Base-by-base conservation (phyloP, 176 grass and related monocot genomes). In the Phragmites australis region DNA sequence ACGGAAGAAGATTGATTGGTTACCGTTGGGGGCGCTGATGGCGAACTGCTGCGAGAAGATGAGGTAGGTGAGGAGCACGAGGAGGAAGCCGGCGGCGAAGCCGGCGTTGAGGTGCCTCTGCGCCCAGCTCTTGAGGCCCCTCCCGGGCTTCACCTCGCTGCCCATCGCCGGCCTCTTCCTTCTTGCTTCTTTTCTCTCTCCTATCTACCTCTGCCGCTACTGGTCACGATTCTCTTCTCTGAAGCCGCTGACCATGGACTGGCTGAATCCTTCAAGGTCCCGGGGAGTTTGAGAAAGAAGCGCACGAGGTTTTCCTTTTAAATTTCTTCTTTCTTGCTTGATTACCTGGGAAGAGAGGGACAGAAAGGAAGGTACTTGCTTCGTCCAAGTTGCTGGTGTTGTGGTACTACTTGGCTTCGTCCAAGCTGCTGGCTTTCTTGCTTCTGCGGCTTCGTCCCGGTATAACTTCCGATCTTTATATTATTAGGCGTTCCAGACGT, bases 51-150 rank as follows among this genome's bases (percentile, higher is more conserved):
- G 55, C 25, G 90, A 90, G 48, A 90, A 73, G 41, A 85, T 52
- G 83, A 83, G 40, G 49, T 95, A 95, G 49, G 93, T 90, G 70
- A 94, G 45, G 17, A 95, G 75, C 19, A 95, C 73, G 42, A 95
- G 77, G 78, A 95, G 74, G 77, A 95, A 88, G 3, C 89, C 93
- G 11, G 74, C 63, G 60, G 77, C 68, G 83, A 94, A 94, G 25
- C 84, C 81, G 45, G 79, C 18, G 56, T 85, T 87, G 53, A 90
- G 62, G 53, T 71, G 68, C 37, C 82, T 74, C 69, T 83, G 88
- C 57, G 63, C 81, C 50, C 81, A 80, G 78, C 59, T 61, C 74
- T 10, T 87, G 14, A 75, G 9, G 3, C 53, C 50, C 56, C 64
- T 82, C 17, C 54, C 50, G 10, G 42, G 67, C 83, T 77, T 86